Percentiles rank a stretch among this genome's conserved stretches.
These are phyloP conservation scores for Begonia loranthoides DNA, from an alignment of 306 rosid species.

Conservation along the genomic window DNA sequence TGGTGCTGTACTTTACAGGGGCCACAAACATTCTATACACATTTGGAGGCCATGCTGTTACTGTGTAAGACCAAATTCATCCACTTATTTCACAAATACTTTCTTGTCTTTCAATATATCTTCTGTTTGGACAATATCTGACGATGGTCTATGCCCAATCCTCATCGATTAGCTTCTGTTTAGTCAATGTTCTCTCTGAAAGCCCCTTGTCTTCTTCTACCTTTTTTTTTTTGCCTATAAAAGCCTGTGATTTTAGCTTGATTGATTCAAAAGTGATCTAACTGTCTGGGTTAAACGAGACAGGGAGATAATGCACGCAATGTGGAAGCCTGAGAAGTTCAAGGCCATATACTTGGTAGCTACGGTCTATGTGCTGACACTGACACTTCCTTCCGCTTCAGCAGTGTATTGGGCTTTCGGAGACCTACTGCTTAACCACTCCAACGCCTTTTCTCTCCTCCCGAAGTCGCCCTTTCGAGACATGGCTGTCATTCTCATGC, in stretches of 20 bases:
- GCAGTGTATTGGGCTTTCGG: constrained; percentile 99
- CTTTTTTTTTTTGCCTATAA: too few species aligned
- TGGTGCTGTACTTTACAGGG: constrained; percentile 92
- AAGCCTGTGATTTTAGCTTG: too few species aligned
- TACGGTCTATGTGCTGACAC: constrained; percentile 74
- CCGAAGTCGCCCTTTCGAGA: constrained; percentile 70
- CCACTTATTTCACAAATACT: too few species aligned
- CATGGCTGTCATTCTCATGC: constrained; percentile 86
- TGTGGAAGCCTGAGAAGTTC: constrained; percentile 97
- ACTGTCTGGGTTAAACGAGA: neutral
- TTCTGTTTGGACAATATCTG: too few species aligned
- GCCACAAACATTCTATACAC: constrained; percentile 99
- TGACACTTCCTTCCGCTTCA: constrained; percentile 81
- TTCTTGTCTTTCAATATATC: too few species aligned
- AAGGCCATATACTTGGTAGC: constrained; percentile 74
- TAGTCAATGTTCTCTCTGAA: too few species aligned
- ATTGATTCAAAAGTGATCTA: too few species aligned
- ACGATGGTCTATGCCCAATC: too few species aligned
- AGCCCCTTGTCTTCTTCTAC: too few species aligned
- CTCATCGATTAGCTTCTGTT: too few species aligned
- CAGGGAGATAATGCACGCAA: constrained; percentile 98
- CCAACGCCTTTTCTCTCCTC: constrained; percentile 89
- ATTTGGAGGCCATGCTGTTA: constrained; percentile 98
- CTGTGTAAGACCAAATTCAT: constrained; percentile 66
- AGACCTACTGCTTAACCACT: constrained; percentile 86